Base-by-base conservation (phyloP, 2,329 filamentous ascomycete species). In the Epicoccum sorghinum region DNA sequence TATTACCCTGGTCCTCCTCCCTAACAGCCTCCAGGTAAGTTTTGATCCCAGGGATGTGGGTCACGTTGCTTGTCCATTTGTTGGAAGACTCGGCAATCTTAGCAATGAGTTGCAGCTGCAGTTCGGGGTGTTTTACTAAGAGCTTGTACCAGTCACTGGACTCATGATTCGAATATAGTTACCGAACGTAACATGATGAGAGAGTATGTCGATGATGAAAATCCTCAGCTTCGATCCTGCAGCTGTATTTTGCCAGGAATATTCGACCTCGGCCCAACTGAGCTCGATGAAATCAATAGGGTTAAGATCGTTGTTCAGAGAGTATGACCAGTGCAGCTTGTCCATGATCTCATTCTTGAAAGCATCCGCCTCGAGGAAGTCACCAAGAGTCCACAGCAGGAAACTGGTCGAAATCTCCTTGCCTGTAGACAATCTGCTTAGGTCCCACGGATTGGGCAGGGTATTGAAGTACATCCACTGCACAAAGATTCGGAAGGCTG, bases 401-500 rank as follows among this genome's bases (percentile, higher is more conserved):
- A 48, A 54, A 5, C 12, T 27, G 12, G 44, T 36, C 7, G 25
- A 45, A 4, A 43, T 3, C 8, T 24, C 12, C 7, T 32, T 40
- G 45, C 36, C 25, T 7, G 30, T 50, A 2, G 39, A 37, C 32
- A 29, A 3, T 7, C 14, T 38, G 18, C 25, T 43, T 9, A 43
- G 24, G 3, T 13, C 25, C 7, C 30, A 22, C 30, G 22, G 23
- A 10, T 32, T 32, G 3, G 39, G 33, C 14, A 47, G 7, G 23
- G 25, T 38, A 27, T 32, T 35, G 25, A 48, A 48, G 25, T 54
- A 54, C 4, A 54, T 32, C 40, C 45, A 54, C n/a, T 49, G 51
- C 8, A 54, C 45, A 14, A 45, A 48, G 9, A 43, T 22, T 18
- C 47, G 45, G 39, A 54, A 54, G 7, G 41, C 4, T 3, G 24